Conservation (phyloP, 371 early-diverging fungal species). For the Coemansia sp. region DNA sequence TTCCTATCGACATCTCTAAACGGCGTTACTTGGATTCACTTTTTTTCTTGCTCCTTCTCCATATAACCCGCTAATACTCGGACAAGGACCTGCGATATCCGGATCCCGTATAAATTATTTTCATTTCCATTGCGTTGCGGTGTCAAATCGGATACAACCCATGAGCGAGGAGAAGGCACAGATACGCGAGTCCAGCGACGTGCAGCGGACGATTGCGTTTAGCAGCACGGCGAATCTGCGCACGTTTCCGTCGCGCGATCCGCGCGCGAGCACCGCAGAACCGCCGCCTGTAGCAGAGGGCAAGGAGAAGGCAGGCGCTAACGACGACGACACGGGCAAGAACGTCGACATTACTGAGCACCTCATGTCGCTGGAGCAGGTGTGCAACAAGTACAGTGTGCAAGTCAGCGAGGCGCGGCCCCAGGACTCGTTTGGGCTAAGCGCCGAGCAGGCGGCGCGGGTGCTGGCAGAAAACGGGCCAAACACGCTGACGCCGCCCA, state of each 20-base stretch:
- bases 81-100: not conserved
- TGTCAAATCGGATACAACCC: not conserved
- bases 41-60: no score
- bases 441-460: conserved; percentile 59
- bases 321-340: conserved; percentile 23
- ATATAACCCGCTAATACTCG: no score
- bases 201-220: conserved; percentile 10
- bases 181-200: not conserved
- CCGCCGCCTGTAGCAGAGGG: not conserved
- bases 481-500: conserved; percentile 86
- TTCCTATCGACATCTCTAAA: no score
- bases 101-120: not conserved
- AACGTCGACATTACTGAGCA: conserved; percentile 66
- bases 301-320: not conserved
- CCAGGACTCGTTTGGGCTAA: conserved; percentile 69
- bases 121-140: not conserved
- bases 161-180: not conserved
- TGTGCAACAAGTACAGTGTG: conserved; percentile 61
- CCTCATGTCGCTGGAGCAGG: conserved; percentile 65
- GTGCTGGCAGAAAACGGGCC: conserved; percentile 71
- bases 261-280: not conserved
- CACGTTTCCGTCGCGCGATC: not conserved
- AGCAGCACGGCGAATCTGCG: not conserved
- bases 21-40: no score
- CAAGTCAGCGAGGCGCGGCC: conserved; percentile 61